Evolutionary conservation across 257 asterid species (phyloP).

Genomic region (Gentiana dahurica): DNA sequence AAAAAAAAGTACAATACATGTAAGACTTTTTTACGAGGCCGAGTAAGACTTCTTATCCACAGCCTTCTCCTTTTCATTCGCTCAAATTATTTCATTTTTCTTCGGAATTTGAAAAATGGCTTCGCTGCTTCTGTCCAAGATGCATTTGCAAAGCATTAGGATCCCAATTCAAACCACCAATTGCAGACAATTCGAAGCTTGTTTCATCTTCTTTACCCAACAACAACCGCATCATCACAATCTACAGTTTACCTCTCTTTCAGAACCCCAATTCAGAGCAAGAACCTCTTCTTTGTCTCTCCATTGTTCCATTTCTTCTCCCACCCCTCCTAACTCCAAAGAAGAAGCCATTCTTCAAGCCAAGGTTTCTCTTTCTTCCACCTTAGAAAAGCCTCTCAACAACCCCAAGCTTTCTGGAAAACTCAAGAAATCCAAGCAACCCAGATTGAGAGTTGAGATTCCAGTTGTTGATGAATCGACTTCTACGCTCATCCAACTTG

Average conservation of each 20-base stretch:
- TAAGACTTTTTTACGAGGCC: too few species aligned
- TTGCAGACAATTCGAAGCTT: conserved; percentile 9
- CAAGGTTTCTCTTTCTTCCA: conserved; percentile 51
- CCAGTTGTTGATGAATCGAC: conserved; percentile 75
- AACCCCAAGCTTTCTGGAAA: conserved; percentile 66
- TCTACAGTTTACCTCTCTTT: conserved; percentile 12
- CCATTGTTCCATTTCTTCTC: conserved; percentile 37
- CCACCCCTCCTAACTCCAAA: conserved; percentile 63
- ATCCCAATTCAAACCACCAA: conserved; percentile 1
- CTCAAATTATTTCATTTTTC: too few species aligned
- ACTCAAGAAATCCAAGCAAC: conserved; percentile 75
- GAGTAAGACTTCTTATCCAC: too few species aligned
- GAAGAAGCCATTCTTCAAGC: conserved; percentile 88
- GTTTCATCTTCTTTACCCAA: conserved; percentile 11
- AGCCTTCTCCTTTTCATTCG: too few species aligned
- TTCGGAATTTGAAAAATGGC: conserved; percentile 2
- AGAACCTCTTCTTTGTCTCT: conserved; percentile 15
- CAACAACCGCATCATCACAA: conserved; percentile 3
- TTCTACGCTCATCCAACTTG: conserved; percentile 49
- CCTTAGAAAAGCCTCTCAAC: conserved; percentile 75
- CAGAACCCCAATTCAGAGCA: conserved; percentile 17
- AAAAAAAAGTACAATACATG: too few species aligned
- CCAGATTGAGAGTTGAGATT: conserved; percentile 68
- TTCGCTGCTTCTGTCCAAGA: background rate
- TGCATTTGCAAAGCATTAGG: conserved; percentile 1